phyloP scores from a whole-genome alignment of 2,329 filamentous ascomycete species.

The Penicillium sp. region DNA sequence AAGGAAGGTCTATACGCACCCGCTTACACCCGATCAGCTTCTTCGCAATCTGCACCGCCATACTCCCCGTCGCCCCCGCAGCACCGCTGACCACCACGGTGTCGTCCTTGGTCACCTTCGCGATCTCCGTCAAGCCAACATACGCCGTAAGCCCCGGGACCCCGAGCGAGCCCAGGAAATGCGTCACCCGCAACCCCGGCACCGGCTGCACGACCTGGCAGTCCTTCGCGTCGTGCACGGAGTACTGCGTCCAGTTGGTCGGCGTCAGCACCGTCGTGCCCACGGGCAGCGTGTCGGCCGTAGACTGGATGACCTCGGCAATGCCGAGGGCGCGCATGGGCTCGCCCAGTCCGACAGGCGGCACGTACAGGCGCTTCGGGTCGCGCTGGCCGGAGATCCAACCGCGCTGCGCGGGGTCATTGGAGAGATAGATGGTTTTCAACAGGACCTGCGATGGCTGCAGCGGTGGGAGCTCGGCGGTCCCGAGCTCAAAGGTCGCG shows the following conservation, averaged over 20 bases:
- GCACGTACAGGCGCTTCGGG: not conserved
- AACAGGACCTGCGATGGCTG: not conserved
- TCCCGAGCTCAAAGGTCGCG: not conserved
- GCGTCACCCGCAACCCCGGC: not conserved
- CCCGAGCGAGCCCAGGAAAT: not conserved
- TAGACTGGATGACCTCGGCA: not conserved
- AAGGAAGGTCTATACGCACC: too few species aligned
- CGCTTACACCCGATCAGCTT: not conserved
- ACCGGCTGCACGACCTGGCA: not conserved
- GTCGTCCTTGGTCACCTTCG: not conserved
- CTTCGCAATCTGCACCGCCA: not conserved
- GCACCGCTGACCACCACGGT: not conserved
- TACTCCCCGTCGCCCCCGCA: not conserved
- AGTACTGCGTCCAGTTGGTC: not conserved
- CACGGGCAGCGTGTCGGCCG: not conserved
- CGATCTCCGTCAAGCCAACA: not conserved
- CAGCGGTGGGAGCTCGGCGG: not conserved
- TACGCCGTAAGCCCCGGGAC: not conserved
- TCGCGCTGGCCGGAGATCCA: not conserved
- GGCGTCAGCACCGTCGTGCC: not conserved
- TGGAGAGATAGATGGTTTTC: not conserved
- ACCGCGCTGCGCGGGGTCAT: not conserved
- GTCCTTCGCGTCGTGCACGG: too few species aligned
- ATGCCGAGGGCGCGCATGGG: not conserved
- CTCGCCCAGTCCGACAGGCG: not conserved